A percentile compares a stretch with the other conserved stretches of the same genome.
Conservation (phyloP, 345 rosid species). For the Camelina hispida region DNA sequence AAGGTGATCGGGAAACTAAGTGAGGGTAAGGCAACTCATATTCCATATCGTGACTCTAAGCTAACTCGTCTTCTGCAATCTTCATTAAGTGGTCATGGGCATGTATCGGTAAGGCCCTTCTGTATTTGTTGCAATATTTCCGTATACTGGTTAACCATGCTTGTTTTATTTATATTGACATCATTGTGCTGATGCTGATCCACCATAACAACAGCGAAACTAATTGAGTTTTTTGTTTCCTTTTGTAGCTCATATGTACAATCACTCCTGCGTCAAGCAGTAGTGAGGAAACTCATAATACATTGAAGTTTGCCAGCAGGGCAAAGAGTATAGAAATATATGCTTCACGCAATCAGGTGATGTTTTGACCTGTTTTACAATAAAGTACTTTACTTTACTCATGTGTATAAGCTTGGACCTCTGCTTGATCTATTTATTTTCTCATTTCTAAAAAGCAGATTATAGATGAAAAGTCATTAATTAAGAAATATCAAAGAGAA, state of each 20-base stretch:
- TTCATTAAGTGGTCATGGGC: constrained; percentile 96
- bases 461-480: constrained; percentile 95
- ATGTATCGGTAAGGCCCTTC: constrained; percentile 85
- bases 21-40: constrained; percentile 99
- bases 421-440: constrained; percentile 26
- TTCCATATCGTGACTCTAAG: constrained; percentile 98
- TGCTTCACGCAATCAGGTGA: constrained; percentile 97
- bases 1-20: constrained; percentile 98
- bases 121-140: constrained; percentile 21
- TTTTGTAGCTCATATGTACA: constrained; percentile 91
- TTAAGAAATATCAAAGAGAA: constrained; percentile 97
- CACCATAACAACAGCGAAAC: neutral
- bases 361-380: constrained; percentile 28
- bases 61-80: constrained; percentile 99
- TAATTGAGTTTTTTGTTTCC: constrained; percentile 24
- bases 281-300: constrained; percentile 98
- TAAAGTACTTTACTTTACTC: constrained; percentile 13
- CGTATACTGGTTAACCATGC: constrained; percentile 16
- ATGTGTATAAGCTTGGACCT: constrained; percentile 22
- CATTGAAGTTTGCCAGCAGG: constrained; percentile 97
- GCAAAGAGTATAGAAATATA: constrained; percentile 96
- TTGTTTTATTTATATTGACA: constrained; percentile 9
- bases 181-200: neutral
- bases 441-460: constrained; percentile 59
- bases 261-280: constrained; percentile 98